These are phyloP conservation scores for Coelastrella sp. DNA, from an alignment of 139 green algal species.

Conservation along the genomic window DNA sequence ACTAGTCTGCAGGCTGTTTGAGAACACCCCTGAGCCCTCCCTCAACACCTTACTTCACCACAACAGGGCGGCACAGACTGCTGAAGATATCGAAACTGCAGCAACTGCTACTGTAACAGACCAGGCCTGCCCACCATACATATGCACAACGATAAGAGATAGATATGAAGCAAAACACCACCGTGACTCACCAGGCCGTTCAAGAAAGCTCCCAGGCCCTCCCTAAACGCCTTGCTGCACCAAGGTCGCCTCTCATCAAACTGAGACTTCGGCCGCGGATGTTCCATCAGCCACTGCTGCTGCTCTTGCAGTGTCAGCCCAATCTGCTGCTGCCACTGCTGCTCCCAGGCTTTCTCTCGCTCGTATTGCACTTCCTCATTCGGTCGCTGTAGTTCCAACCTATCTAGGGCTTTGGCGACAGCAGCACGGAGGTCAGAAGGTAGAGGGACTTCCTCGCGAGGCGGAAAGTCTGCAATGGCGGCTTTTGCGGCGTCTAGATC, in stretches of 20 bases:
- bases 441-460: slow-evolving; percentile 63
- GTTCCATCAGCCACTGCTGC: not conserved
- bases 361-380: not conserved
- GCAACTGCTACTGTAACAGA: no score
- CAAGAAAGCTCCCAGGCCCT: slow-evolving; percentile 64
- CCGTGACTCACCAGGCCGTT: slow-evolving; percentile 56
- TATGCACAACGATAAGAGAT: no score
- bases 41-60: no score
- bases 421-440: slow-evolving; percentile 60
- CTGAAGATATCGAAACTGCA: no score
- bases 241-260: slow-evolving; percentile 39
- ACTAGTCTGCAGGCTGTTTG: no score
- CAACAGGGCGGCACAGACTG: no score
- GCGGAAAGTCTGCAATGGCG: not conserved
- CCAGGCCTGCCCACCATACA: no score
- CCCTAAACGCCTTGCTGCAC: slow-evolving; percentile 66
- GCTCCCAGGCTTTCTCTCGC: not conserved
- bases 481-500: slow-evolving; percentile 1
- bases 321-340: not conserved
- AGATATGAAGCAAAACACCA: no score
- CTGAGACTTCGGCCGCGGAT: not conserved
- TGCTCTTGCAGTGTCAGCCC: not conserved
- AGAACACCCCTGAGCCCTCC: no score
- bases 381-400: slow-evolving; percentile 46
- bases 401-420: slow-evolving; percentile 49